Percentiles rank a stretch among this genome's conserved stretches.
These are phyloP conservation scores for Paramecium bursaria DNA, from an alignment of 73 alveolate species.

Conservation along the genomic window DNA sequence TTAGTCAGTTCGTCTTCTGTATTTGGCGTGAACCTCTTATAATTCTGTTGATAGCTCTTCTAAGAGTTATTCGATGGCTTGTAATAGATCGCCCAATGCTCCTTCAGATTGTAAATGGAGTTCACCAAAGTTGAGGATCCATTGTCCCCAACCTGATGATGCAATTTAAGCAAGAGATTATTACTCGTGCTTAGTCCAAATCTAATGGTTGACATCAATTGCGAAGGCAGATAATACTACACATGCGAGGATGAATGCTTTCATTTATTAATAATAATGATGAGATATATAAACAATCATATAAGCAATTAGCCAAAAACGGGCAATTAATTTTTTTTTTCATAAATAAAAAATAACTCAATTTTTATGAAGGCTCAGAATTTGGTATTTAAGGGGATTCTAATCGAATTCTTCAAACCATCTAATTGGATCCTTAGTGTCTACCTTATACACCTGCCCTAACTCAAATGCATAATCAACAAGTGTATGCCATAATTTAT, in stretches of 20 bases:
- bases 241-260: constrained; percentile 51
- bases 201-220: constrained; percentile 39
- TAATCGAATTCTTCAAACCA: constrained; percentile 45
- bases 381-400: constrained; percentile 2
- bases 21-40: constrained; percentile 32
- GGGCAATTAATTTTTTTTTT: too few species aligned
- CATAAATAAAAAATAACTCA: too few species aligned
- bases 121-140: constrained; percentile 56
- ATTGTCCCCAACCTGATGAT: constrained; percentile 52
- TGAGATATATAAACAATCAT: too few species aligned
- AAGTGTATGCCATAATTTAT: constrained; percentile 77
- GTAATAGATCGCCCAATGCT: background rate
- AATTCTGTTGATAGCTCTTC: constrained; percentile 41
- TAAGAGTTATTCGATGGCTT: constrained; percentile 46
- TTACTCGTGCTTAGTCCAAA: constrained; percentile 51
- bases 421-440: background rate
- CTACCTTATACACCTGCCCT: constrained; percentile 31
- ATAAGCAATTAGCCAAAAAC: too few species aligned
- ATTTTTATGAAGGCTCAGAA: too few species aligned
- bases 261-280: constrained; percentile 50
- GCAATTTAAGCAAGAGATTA: constrained; percentile 47
- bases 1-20: constrained; percentile 28
- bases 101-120: constrained; percentile 52
- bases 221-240: constrained; percentile 43
- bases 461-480: constrained; percentile 38